A percentile compares a stretch with the other conserved stretches of the same genome.
Evolutionary conservation across 345 rosid genomes (phyloP).

Genomic region (Citrus unshiu): DNA sequence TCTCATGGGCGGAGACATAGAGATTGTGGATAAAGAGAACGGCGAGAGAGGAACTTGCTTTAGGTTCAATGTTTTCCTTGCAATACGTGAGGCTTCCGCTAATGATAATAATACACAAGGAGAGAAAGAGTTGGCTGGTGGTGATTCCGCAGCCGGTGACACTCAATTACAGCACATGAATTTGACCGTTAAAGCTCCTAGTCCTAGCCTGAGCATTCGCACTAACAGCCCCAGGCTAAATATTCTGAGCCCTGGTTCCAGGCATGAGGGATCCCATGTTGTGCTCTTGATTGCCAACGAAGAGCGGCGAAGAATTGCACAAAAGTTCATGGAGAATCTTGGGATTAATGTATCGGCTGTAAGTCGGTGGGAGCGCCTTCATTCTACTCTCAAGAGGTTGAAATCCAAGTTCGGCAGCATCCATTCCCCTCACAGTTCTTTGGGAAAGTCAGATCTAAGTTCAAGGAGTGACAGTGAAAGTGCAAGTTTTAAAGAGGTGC

Average conservation of each 20-base stretch:
- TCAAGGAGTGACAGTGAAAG: conserved; percentile 31
- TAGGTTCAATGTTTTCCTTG: conserved; percentile 59
- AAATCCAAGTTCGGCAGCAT: conserved; percentile 22
- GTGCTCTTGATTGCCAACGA: conserved; percentile 53
- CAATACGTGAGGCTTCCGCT: conserved; percentile 13
- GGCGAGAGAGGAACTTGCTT: conserved; percentile 75
- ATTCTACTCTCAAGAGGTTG: conserved; percentile 26
- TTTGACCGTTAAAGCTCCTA: conserved; percentile 27
- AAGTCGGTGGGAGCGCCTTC: conserved; percentile 42
- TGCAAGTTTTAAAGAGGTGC: conserved; percentile 38
- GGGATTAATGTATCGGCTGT: conserved; percentile 51
- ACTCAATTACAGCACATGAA: conserved; percentile 15
- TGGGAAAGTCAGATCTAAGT: conserved; percentile 42
- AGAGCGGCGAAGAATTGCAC: conserved; percentile 47
- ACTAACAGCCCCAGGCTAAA: conserved; percentile 39
- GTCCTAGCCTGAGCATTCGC: conserved; percentile 22
- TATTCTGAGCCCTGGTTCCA: conserved; percentile 38
- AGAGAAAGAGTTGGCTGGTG: conserved; percentile 28
- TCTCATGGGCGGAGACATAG: conserved; percentile 83
- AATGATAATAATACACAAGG: conserved; percentile 1
- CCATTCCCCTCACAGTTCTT: conserved; percentile 39
- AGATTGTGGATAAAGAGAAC: conserved; percentile 49
- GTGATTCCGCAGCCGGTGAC: conserved; percentile 1
- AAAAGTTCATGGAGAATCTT: conserved; percentile 42
- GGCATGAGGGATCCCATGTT: conserved; percentile 56